A percentile compares a stretch with the other conserved stretches of the same genome.
These are phyloP conservation scores for Heteromeles arbutifolia DNA, from an alignment of 306 rosid species.

Conservation along the genomic window DNA sequence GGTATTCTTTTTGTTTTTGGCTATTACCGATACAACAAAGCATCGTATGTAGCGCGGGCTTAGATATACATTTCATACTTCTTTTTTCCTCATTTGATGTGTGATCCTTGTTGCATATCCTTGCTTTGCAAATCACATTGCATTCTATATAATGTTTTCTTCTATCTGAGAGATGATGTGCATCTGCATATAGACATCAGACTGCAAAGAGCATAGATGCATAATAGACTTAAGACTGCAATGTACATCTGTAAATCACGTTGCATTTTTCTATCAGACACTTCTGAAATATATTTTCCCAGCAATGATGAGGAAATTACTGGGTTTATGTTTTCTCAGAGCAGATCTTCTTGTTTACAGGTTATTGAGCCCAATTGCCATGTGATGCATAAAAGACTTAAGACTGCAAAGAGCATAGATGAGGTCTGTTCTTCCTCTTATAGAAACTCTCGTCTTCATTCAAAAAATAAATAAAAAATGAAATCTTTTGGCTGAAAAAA, in stretches of 20 bases:
- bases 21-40: neutral
- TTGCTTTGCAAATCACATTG: neutral
- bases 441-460: neutral
- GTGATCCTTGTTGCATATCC: neutral
- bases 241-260: no score
- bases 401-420: slow-evolving; percentile 86
- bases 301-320: neutral
- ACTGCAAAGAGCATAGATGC: no score
- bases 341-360: slow-evolving; percentile 31
- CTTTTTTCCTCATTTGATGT: neutral
- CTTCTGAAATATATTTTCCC: neutral
- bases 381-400: slow-evolving; percentile 78
- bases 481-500: neutral
- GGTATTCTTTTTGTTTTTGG: neutral
- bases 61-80: neutral
- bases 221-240: no score
- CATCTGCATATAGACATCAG: neutral
- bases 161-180: neutral
- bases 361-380: slow-evolving; percentile 98
- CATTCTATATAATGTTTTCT: neutral
- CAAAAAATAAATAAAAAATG: neutral
- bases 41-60: neutral
- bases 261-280: neutral
- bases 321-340: slow-evolving; percentile 9
- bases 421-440: slow-evolving; percentile 43